Base-by-base conservation (phyloP, 2,329 filamentous ascomycete species). In the Pyrenochaeta sp. region DNA sequence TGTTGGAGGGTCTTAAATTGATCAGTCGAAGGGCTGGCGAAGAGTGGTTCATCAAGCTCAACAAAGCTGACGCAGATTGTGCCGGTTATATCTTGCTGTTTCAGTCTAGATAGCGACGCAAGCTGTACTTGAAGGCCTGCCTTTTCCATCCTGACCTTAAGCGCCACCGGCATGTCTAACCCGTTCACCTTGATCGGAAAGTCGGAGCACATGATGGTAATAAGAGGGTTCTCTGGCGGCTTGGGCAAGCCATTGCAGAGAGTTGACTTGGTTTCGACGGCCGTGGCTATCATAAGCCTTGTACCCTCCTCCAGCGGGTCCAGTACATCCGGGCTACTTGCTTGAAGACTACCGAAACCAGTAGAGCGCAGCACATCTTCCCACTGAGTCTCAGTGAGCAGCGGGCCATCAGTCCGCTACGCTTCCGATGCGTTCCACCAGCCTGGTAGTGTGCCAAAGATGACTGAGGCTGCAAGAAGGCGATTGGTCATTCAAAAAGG, bases 401-500 rank as follows among this genome's bases (percentile, higher is more conserved):
- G 63, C 1, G 77, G 77, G 2, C 67, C 68, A 6, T 58, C 45
- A 4, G 48, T 59, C 15, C 69, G 59, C 14, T 71, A 74, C 30
- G 73, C 68, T 10, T 60, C 56, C 2, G 53, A 51, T 3, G 56
- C 56, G 39, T 60, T 57, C 67, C 68, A 71, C 63, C 64, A 69
- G 4, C 61, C 66, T 9, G 61, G 58, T 11, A 71, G 46, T 2
- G 62, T 46, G 7, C 67, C 68, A 42, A 71, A 66, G 30, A 60
- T 61, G 41, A 64, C 54, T 4, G 54, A 56, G 20, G 52, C 42
- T 39, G 45, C 52, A 52, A 58, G 32, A 37, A 61, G 20, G 7
- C 51, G 45, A 35, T 55, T 44, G 1, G 60, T 65, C 45, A 51
- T 52, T 85, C 82, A 4, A 78, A 51, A 0, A 83, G 40, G 0